These are phyloP conservation scores for Paramecium sexaurelia DNA, from an alignment of 73 alveolate species.

Conservation along the genomic window DNA sequence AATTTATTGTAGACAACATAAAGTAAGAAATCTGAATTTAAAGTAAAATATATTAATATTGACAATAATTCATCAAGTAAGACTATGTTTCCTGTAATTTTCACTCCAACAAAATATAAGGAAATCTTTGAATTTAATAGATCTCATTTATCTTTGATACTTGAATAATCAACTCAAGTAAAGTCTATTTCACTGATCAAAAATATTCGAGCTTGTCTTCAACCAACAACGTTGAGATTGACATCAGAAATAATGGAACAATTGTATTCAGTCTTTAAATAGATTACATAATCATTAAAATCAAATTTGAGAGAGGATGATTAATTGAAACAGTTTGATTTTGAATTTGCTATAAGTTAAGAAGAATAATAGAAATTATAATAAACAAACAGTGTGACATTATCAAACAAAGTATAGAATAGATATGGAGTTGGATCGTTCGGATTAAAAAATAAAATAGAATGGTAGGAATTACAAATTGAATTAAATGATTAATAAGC, in stretches of 20 bases:
- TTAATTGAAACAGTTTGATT: constrained; percentile 35
- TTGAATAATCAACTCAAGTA: constrained; percentile 59
- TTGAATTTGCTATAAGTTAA: constrained; percentile 19
- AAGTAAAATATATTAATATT: constrained; percentile 49
- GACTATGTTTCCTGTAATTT: constrained; percentile 69
- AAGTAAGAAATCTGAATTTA: constrained; percentile 35
- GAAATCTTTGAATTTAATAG: constrained; percentile 43
- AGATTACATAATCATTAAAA: constrained; percentile 30
- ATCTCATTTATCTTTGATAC: constrained; percentile 40
- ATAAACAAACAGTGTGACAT: constrained; percentile 11
- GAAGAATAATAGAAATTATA: neutral
- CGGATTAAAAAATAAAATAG: neutral
- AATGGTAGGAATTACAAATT: neutral
- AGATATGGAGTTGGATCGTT: constrained; percentile 11
- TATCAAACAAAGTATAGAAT: neutral
- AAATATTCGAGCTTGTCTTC: constrained; percentile 42
- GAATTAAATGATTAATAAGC: neutral
- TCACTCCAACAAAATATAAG: constrained; percentile 60
- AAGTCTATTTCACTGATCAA: constrained; percentile 6
- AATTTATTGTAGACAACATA: constrained; percentile 50
- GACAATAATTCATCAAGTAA: constrained; percentile 59
- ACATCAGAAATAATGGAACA: constrained; percentile 55
- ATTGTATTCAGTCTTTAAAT: constrained; percentile 38
- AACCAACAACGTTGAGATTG: constrained; percentile 54
- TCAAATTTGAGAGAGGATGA: neutral